Base-by-base conservation (phyloP, 495 filamentous ascomycete species). In the Chlorociboria aeruginascens region DNA sequence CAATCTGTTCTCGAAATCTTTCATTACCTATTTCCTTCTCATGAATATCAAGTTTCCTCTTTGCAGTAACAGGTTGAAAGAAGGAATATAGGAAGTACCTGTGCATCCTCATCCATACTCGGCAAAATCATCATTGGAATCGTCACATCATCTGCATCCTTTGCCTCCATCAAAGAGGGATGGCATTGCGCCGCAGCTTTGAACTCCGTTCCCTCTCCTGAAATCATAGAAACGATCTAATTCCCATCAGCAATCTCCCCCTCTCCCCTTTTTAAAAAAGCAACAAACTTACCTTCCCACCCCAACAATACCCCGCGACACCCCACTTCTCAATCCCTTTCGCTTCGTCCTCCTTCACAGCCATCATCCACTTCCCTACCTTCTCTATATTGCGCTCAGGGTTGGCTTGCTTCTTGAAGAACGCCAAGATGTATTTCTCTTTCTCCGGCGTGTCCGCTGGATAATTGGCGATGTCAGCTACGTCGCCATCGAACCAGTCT, bases 291-390 rank as follows among this genome's bases (percentile, higher is more conserved):
- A 25, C 20, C 20, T 92, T 92, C 44, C 83, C 87, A 49, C 89
- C 89, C 89, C 88, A 96, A 73, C 89, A 96, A 74, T 71, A 86
- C 9, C 89, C 89, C 13, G 95, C 58, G 48, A 86, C 70, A 13
- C 69, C 86, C 86, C 86, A 95, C 31, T 74, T 79, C 59, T 81
- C 69, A 56, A 90, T 78, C 2, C 20, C 4, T 28, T 69, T 65
- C 8, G 73, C 70, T 67, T 73, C 65, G 67, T 68, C 74, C 53
- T 56, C 66, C 55, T 58, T 57, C 33, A 86, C 55, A 49, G 83
- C 69, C 7, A 65, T 70, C 0, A 78, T 78, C 47, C 92, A 70
- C 3, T 40, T 40, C 11, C 12, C 14, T 3, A 50, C 32, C 34
- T 37, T 29, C 8, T 7, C 14, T 14, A 44, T 8, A 44, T 17